phyloP scores from a whole-genome alignment of 1,284 basidiomycete genomes.

The Irpex lacteus region DNA sequence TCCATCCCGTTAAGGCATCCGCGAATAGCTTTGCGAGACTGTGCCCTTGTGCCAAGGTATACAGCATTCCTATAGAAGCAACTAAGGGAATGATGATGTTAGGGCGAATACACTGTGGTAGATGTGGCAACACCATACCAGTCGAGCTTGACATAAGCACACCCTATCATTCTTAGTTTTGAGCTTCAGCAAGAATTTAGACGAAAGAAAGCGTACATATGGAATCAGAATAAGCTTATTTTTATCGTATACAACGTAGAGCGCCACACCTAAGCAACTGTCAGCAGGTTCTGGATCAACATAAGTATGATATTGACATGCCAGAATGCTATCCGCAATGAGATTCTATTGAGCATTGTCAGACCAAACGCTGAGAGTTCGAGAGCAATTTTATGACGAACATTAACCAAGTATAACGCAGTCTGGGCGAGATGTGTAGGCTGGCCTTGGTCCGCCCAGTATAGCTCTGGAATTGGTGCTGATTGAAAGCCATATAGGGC shows the following conservation, averaged over 20 bases:
- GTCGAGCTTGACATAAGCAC: neutral
- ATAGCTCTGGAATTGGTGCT: neutral
- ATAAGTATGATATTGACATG: neutral
- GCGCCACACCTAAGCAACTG: neutral
- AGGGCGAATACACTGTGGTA: neutral
- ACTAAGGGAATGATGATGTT: neutral
- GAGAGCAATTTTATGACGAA: neutral
- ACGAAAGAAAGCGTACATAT: neutral
- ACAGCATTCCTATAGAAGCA: neutral
- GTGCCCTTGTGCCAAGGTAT: neutral
- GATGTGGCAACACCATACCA: neutral
- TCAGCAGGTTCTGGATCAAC: neutral
- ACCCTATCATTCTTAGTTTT: neutral
- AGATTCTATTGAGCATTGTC: neutral
- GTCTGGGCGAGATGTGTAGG: neutral
- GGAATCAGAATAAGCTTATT: neutral
- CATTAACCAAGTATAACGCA: neutral
- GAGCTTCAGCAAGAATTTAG: too few relatives aligned
- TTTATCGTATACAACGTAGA: neutral
- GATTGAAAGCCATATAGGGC: neutral
- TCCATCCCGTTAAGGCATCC: neutral
- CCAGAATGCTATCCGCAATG: neutral
- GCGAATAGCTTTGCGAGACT: neutral
- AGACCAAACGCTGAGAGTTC: neutral
- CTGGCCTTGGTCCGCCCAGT: neutral